Base-by-base conservation (phyloP, 2,329 filamentous ascomycete species). In the Epichloe gansuensis region DNA sequence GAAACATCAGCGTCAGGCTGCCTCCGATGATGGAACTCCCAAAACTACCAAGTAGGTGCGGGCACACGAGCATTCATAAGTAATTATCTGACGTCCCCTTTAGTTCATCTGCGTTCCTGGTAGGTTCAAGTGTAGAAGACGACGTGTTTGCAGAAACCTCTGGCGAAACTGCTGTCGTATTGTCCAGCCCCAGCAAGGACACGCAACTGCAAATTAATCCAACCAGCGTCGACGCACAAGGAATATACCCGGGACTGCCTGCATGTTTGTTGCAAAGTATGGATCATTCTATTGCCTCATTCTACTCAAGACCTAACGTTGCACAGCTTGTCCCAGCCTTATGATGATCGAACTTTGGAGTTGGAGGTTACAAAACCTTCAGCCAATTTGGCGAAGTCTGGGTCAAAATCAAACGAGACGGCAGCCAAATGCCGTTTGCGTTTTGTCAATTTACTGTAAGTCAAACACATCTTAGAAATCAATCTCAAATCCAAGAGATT, bases 201-300 rank as follows among this genome's bases (percentile, higher is more conserved):
- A 25, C 34, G 13, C 38, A 54, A 23, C 8, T 53, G 17, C 48
- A 56, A 8, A 42, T 53, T n/a, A 25, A 47, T 4, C 43, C 52
- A 23, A 43, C 50, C 31, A 57, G 51, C 34, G 63, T 73, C 3
- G 75, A 80, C 58, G 74, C 77, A 3, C 78, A 82, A 60, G 66
- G 66, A 0, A 65, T 74, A 38, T 79, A 77, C 51, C 78, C 0
- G 71, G 78, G 0, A 73, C 72, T 7, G 76, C 77, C 41, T 84
- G 81, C 60, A 72, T 84, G 38, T 85, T 85, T 59, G 80, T 83
- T 39, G 82, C 81, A 35, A 85, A 85, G 82, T 84, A 72, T 70
- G 77, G 71, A 12, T 12, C 47, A 42, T n/a, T 38, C 15, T 15
- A 43, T 42, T 21, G 34, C 12, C 2, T 4, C 3, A 5, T 37